Conservation (phyloP, 106 monocot genomes). For the Alisma plantagoaquatica region DNA sequence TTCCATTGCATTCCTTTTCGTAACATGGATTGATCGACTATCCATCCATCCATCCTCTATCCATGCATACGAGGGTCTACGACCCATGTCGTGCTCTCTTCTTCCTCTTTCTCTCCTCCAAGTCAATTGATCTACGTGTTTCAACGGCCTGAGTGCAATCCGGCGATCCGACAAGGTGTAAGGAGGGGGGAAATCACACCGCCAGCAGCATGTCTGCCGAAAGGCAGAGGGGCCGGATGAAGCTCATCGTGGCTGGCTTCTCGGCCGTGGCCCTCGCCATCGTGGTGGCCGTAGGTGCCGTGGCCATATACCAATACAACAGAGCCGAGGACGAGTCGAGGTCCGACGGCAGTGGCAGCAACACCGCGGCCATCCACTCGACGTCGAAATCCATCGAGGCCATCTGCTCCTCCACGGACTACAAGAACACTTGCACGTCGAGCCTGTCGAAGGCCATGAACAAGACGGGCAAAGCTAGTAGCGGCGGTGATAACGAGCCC, state of each 20-base stretch:
- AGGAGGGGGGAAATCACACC: too few relatives aligned
- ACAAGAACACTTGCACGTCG: slow-evolving; percentile 13
- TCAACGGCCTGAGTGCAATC: too few relatives aligned
- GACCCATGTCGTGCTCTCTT: too few relatives aligned
- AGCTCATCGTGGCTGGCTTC: slow-evolving; percentile 1
- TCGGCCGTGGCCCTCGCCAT: not conserved
- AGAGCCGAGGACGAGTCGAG: not conserved
- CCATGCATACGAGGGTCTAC: too few relatives aligned
- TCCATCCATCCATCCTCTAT: too few relatives aligned
- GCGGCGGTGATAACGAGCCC: slow-evolving; percentile 1
- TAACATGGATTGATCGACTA: too few relatives aligned
- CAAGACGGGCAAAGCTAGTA: not conserved
- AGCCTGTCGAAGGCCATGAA: slow-evolving; percentile 11
- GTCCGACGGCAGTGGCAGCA: slow-evolving; percentile 7
- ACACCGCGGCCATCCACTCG: slow-evolving; percentile 21
- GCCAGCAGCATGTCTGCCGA: too few relatives aligned
- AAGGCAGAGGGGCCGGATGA: slow-evolving; percentile 4
- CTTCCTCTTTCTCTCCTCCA: too few relatives aligned
- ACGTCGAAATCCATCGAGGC: slow-evolving; percentile 15
- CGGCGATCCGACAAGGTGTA: too few relatives aligned
- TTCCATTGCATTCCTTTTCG: too few relatives aligned
- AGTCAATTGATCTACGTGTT: too few relatives aligned
- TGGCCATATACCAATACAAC: not conserved
- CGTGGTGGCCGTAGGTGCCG: slow-evolving; percentile 5
- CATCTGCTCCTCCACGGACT: too few relatives aligned